Conservation (phyloP, 495 filamentous ascomycete species). For the Penicillium chermesinum region DNA sequence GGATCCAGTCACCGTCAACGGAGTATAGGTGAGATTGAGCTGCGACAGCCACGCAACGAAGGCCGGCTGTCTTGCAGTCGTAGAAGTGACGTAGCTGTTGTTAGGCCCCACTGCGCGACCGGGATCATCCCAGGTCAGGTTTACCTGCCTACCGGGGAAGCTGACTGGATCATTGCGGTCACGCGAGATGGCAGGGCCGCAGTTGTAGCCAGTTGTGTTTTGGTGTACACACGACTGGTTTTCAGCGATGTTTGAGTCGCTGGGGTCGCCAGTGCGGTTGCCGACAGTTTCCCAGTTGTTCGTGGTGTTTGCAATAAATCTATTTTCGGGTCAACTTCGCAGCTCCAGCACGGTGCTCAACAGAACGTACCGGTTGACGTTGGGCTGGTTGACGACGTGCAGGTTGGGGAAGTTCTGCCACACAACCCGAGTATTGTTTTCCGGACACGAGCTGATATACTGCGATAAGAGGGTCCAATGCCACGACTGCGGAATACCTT, state of each 20-base stretch:
- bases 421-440: slow-evolving; percentile 64
- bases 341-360: too few relatives aligned
- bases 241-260: too few relatives aligned
- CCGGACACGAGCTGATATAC: slow-evolving; percentile 75
- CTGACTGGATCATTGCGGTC: slow-evolving; percentile 66
- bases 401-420: slow-evolving; percentile 89
- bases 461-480: slow-evolving; percentile 81
- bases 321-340: too few relatives aligned
- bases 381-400: slow-evolving; percentile 71
- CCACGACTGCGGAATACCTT: slow-evolving; percentile 83
- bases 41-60: slow-evolving; percentile 79
- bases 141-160: slow-evolving; percentile 68
- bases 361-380: too few relatives aligned
- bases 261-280: too few relatives aligned
- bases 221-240: too few relatives aligned
- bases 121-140: slow-evolving; percentile 66
- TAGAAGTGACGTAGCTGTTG: slow-evolving; percentile 68
- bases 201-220: slow-evolving; percentile 31
- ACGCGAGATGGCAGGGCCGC: slow-evolving; percentile 51
- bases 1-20: slow-evolving; percentile 49
- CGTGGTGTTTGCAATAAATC: too few relatives aligned
- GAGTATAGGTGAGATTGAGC: slow-evolving; percentile 78
- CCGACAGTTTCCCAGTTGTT: too few relatives aligned
- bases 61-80: slow-evolving; percentile 49
- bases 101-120: slow-evolving; percentile 72